Evolutionary conservation across 306 rosid species (phyloP).

Genomic region (Malus sylvestris): DNA sequence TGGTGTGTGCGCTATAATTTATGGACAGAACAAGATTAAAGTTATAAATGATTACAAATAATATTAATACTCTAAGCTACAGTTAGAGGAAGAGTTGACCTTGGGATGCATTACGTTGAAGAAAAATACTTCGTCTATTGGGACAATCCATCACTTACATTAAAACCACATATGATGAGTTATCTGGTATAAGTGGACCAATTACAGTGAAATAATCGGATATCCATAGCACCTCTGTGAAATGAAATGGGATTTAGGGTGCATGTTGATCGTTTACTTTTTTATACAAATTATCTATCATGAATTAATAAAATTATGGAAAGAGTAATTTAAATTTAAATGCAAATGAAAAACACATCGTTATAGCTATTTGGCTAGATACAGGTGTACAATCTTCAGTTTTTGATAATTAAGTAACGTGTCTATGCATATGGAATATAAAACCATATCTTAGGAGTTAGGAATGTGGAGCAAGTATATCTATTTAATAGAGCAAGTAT

Average conservation of each 20-base stretch:
- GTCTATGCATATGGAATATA: not conserved
- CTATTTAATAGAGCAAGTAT: not conserved
- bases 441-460: not conserved
- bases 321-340: not conserved
- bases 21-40: no score
- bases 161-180: no score
- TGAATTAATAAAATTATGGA: no score
- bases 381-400: not conserved
- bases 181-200: not conserved
- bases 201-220: not conserved
- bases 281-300: no score
- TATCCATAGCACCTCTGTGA: not conserved
- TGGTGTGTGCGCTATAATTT: not conserved
- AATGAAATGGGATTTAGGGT: not conserved
- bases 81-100: no score
- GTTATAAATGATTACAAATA: not conserved
- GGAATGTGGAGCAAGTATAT: not conserved
- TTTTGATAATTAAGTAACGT: not conserved
- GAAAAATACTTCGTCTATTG: not conserved
- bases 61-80: no score
- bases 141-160: not conserved
- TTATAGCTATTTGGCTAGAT: not conserved
- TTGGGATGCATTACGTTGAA: fast-evolving
- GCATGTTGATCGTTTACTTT: not conserved
- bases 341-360: not conserved